Evolutionary conservation across 352 stramenopile species (phyloP).

Genomic region (Phytophthora tentaculata): DNA sequence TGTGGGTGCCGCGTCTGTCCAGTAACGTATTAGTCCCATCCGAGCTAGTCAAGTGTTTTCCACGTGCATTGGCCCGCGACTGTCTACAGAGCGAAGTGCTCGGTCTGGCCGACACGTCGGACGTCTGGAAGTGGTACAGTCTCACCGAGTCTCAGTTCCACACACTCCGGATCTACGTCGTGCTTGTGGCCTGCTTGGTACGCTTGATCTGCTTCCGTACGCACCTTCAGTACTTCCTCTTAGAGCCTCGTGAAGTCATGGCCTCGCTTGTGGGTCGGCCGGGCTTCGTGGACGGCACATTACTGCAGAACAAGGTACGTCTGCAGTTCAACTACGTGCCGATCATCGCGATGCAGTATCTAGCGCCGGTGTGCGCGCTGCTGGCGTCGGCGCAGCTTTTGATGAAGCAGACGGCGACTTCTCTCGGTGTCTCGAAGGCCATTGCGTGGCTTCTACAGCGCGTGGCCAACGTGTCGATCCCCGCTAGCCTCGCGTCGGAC

Average conservation of each 20-base stretch:
- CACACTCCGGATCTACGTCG: constrained; percentile 54
- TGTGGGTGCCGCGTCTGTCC: constrained; percentile 66
- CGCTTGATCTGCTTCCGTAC: constrained; percentile 62
- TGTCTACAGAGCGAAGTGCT: constrained; percentile 53
- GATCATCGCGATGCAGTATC: constrained; percentile 81
- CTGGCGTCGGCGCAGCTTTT: constrained; percentile 57
- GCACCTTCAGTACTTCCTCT: constrained; percentile 80
- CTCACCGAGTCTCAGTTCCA: constrained; percentile 69
- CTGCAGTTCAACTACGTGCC: constrained; percentile 86
- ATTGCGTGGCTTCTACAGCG: constrained; percentile 39
- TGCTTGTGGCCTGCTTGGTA: constrained; percentile 53
- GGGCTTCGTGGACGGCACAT: constrained; percentile 58
- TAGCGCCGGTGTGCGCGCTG: constrained; percentile 58
- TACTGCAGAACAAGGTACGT: constrained; percentile 74
- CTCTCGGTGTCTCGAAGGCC: constrained; percentile 49
- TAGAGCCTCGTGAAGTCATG: constrained; percentile 77
- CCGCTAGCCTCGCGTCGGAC: constrained; percentile 21
- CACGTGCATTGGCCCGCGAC: constrained; percentile 51
- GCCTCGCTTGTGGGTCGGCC: constrained; percentile 58
- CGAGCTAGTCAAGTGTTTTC: constrained; percentile 55
- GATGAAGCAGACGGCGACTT: constrained; percentile 59
- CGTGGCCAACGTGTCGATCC: constrained; percentile 19
- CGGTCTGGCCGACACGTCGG: constrained; percentile 17
- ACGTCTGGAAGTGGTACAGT: constrained; percentile 43
- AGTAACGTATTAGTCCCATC: constrained; percentile 54